Evolutionary conservation across 495 filamentous ascomycete species (phyloP).

Genomic region (Penicillium argentinense): DNA sequence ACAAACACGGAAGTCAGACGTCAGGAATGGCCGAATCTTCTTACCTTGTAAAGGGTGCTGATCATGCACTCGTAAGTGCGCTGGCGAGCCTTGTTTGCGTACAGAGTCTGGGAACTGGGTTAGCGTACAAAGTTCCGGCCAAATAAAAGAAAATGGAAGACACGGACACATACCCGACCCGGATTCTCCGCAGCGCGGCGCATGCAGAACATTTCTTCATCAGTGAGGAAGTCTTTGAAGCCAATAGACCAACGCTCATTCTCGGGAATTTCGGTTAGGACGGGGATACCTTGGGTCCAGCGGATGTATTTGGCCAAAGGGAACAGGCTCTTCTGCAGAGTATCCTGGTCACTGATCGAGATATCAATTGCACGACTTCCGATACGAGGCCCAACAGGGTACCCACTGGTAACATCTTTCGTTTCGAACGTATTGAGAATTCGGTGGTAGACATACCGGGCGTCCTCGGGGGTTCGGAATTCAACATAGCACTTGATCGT

Average conservation of each 20-base stretch:
- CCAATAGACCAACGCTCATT: constrained; percentile 58
- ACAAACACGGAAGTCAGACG: no score
- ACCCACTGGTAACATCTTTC: no score
- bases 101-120: no score
- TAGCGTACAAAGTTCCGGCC: no score
- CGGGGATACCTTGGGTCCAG: constrained; percentile 56
- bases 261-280: constrained; percentile 29
- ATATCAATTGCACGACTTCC: no score
- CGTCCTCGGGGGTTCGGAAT: constrained; percentile 52
- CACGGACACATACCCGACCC: constrained; percentile 56
- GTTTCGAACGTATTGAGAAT: no score
- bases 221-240: constrained; percentile 68
- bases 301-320: constrained; percentile 61
- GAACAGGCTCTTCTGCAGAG: constrained; percentile 66
- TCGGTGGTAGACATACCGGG: constrained; percentile 23
- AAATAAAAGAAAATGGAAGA: no score
- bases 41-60: constrained; percentile 69
- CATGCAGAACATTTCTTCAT: constrained; percentile 68
- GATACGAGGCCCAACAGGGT: no score
- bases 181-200: constrained; percentile 68
- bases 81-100: constrained; percentile 63
- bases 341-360: constrained; percentile 56
- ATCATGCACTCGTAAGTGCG: constrained; percentile 75
- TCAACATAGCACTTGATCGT: constrained; percentile 77
- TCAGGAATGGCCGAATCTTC: no score